Conservation (phyloP, 371 early-diverging fungal genomes). For the Apophysomyces elegans region DNA sequence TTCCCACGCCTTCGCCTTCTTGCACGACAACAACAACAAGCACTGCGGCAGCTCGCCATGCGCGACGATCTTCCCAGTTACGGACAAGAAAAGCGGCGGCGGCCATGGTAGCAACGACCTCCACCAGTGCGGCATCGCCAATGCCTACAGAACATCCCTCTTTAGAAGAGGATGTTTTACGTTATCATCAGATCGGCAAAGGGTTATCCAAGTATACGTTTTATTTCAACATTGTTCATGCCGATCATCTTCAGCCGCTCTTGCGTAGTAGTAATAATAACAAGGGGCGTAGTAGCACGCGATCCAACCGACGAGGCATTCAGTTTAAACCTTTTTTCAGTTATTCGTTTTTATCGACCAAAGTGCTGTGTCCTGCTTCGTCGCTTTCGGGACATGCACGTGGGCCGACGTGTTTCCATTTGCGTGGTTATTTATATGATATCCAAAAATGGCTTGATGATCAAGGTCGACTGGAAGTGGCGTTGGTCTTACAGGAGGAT, state of each 20-base stretch:
- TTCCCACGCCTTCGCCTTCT: conserved; percentile 10
- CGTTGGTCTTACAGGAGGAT: conserved; percentile 23
- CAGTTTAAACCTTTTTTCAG: conserved; percentile 36
- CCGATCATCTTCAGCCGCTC: conserved; percentile 33
- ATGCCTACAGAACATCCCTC: too few relatives aligned
- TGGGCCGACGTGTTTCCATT: conserved; percentile 33
- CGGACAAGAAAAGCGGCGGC: not conserved
- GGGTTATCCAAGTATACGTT: conserved; percentile 42
- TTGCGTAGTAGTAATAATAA: conserved; percentile 12
- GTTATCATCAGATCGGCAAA: conserved; percentile 51
- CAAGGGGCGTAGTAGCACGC: conserved; percentile 7
- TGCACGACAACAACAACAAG: conserved; percentile 1
- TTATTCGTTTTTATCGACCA: conserved; percentile 38
- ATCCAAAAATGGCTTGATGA: conserved; percentile 46
- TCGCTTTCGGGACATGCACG: conserved; percentile 23
- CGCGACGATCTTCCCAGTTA: not conserved
- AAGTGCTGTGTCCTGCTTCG: conserved; percentile 36
- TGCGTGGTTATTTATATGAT: conserved; percentile 43
- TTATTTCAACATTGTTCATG: conserved; percentile 43
- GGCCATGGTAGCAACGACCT: conserved; percentile 15
- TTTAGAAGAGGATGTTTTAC: conserved; percentile 11
- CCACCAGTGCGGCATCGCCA: not conserved
- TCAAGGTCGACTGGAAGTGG: conserved; percentile 22
- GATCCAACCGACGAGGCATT: conserved; percentile 19
- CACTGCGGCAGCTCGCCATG: not conserved